Base-by-base conservation (phyloP, 2,329 filamentous ascomycete species). In the Aspergillus japonicus region DNA sequence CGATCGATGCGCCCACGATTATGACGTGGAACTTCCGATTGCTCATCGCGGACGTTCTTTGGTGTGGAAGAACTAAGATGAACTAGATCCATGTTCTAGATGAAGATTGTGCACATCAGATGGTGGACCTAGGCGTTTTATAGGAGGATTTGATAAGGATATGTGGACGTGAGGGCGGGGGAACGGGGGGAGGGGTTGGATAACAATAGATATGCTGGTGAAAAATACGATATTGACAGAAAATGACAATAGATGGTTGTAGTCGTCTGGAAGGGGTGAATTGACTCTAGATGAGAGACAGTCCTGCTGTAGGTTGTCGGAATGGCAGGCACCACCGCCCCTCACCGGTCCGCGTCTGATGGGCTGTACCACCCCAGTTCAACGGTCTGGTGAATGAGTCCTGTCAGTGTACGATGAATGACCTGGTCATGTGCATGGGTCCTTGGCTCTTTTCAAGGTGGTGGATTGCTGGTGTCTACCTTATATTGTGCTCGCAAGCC, bases 301-400 rank as follows among this genome's bases (percentile, higher is more conserved):
- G 8, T 47, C 23, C 35, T n/a, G 39, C 23, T 24, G 42, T 39
- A 14, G 39, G 42, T 31, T 29, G 23, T 44, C 12, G 29, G 26
- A 47, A 47, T 24, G 53, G 53, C 53, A 55, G 53, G 53, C 44
- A 55, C 53, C 19, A 55, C 42, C 44, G 53, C 26, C 8, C 11
- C 39, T 23, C 47, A 35, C 44, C 7, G 14, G 44, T 7, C 42
- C 19, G 33, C 44, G 47, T 35, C 44, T 48, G 53, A 48, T 47
- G 26, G 42, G 6, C 23, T 55, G 53, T 55, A 35, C 53, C 14
- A 55, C 53, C 24, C 16, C 33, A 19, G n/a, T 44, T 5, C 6
- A 19, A 44, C 39, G 16, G 39, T 44, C 16, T 16, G 39, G 14
- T 44, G 39, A 44, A 44, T 44, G 16, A 19, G 3, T 44, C 16